Evolutionary conservation across 768 basidiomycete species (phyloP).

Genomic region (Hortiboletus campestris): DNA sequence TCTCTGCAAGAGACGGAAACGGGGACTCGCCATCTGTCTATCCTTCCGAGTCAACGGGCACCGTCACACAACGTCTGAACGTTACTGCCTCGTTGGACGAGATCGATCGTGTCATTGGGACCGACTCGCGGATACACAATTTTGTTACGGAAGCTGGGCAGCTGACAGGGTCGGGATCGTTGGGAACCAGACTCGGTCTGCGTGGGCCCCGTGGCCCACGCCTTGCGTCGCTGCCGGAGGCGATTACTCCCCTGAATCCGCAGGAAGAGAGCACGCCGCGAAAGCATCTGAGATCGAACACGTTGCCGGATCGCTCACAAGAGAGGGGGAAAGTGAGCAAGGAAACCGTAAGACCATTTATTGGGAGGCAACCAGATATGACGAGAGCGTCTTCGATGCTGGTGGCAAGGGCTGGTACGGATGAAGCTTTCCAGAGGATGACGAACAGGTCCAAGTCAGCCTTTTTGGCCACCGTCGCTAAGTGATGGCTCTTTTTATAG

Average conservation of each 20-base stretch:
- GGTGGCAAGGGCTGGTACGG: constrained; percentile 8
- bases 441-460: constrained; percentile 23
- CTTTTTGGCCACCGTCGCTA: constrained; percentile 2
- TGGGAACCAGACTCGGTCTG: constrained; percentile 14
- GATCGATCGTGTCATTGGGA: constrained; percentile 26
- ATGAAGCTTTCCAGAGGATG: background rate
- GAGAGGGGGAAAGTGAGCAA: constrained; percentile 35
- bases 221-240: constrained; percentile 18
- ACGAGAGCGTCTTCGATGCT: constrained; percentile 17
- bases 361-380: constrained; percentile 21
- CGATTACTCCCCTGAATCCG: constrained; percentile 2
- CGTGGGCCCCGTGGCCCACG: constrained; percentile 24
- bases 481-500: background rate
- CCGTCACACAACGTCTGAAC: constrained; percentile 20
- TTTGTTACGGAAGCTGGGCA: constrained; percentile 26
- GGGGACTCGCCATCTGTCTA: constrained; percentile 26
- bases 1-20: constrained; percentile 8
- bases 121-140: constrained; percentile 19
- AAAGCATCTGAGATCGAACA: constrained; percentile 21
- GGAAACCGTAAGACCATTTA: constrained; percentile 23
- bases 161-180: constrained; percentile 13
- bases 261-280: constrained; percentile 25
- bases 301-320: constrained; percentile 44
- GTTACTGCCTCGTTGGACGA: constrained; percentile 24
- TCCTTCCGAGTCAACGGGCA: constrained; percentile 24